Percentiles rank a stretch among this genome's conserved stretches.
Conservation (phyloP, 2,329 filamentous ascomycete genomes). For the Paracamarosporium sp. region DNA sequence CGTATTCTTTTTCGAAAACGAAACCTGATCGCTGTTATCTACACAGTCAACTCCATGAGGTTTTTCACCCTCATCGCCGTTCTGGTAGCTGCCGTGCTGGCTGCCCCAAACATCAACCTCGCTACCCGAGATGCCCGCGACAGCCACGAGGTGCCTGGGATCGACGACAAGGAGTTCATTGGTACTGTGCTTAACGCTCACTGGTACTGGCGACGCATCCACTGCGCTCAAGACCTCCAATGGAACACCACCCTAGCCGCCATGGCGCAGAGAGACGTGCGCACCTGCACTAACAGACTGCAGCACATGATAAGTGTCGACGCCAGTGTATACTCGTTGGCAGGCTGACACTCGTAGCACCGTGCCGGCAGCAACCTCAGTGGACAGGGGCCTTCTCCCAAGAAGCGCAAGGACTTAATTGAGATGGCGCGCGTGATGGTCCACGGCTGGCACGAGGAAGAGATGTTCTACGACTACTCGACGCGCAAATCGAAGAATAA, state of each 20-base stretch:
- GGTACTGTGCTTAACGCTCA: conserved; percentile 41
- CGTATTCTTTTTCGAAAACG: conserved; percentile 3
- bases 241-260: conserved; percentile 30
- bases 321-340: too few species aligned
- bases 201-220: conserved; percentile 44
- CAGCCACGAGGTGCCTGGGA: conserved; percentile 29
- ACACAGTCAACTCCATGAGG: conserved; percentile 32
- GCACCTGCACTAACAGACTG: conserved; percentile 30
- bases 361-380: conserved; percentile 44
- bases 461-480: conserved; percentile 42
- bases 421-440: conserved; percentile 34
- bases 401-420: conserved; percentile 33
- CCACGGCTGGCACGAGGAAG: conserved; percentile 47
- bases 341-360: conserved; percentile 25
- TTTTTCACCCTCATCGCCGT: conserved; percentile 24
- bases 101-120: conserved; percentile 26
- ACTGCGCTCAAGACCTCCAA: conserved; percentile 43
- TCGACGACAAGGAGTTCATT: conserved; percentile 39
- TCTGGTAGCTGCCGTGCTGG: conserved; percentile 29
- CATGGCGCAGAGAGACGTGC: conserved; percentile 35
- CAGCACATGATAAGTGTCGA: conserved; percentile 32
- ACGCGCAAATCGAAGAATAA: conserved; percentile 27
- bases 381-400: conserved; percentile 28
- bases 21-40: background rate
- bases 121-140: conserved; percentile 20